Conservation (phyloP, 2,329 filamentous ascomycete species). For the Aspergillus versicolor region DNA sequence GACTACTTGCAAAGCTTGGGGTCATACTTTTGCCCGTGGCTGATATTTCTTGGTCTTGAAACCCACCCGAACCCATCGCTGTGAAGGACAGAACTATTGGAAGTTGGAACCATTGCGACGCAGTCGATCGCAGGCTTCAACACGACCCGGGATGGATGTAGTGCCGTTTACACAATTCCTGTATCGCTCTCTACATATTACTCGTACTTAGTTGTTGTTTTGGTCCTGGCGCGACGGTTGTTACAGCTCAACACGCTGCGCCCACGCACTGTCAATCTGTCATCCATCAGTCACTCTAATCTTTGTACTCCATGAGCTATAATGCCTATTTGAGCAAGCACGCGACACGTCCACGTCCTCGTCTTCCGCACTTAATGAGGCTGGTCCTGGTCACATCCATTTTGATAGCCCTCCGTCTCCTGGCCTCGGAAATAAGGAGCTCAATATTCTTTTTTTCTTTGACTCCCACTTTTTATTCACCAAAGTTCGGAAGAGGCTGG, state of each 20-base stretch:
- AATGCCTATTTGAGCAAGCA: not conserved
- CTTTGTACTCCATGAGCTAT: not conserved
- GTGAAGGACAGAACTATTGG: not conserved
- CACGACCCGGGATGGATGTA: not conserved
- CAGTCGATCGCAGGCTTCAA: not conserved
- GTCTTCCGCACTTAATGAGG: not conserved
- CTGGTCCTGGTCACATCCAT: not conserved
- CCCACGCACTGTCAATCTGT: not conserved
- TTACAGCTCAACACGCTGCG: not conserved
- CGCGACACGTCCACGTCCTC: not conserved
- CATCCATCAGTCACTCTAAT: no score
- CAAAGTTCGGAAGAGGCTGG: constrained; percentile 15
- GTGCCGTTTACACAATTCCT: not conserved
- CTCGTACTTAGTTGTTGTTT: no score
- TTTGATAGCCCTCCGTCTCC: no score
- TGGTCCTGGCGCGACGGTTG: not conserved
- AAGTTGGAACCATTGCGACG: not conserved
- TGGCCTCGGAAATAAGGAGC: no score
- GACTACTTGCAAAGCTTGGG: not conserved
- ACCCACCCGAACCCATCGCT: not conserved
- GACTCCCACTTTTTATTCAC: not conserved
- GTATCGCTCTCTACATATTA: not conserved
- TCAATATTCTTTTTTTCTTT: no score
- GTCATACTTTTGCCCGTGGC: not conserved
- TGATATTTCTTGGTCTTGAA: not conserved